Base-by-base conservation (phyloP, 2,329 filamentous ascomycete species). In the Diaporthe sp. region DNA sequence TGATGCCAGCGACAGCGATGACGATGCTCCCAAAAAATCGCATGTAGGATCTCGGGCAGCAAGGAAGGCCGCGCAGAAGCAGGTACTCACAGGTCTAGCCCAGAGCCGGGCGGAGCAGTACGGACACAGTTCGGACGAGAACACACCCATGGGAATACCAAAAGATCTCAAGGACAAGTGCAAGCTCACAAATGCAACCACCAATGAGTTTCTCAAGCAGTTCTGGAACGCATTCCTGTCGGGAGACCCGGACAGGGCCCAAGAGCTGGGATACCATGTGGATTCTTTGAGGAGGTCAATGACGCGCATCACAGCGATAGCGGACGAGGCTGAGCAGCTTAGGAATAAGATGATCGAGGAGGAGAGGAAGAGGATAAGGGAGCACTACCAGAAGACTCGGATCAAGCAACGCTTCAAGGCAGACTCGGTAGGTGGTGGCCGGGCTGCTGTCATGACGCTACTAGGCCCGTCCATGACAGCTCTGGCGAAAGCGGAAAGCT, bases 171-270 rank as follows among this genome's bases (percentile, higher is more conserved):
- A 90, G 5, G 87, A 92, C 56, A 90, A 90, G 72, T 92, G 90
- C 77, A 85, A 84, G 53, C 83, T 91, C 72, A 98, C 96, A 0
- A 95, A 98, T 81, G 96, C 96, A 70, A 99, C 97, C 0, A 97
- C 95, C 0, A 93, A 94, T 50, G 97, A 99, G 81, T 99, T 98
- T 80, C 86, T 99, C n/a, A 94, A 96, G 79, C 97, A 98, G 82
- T 99, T 99, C 85, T 99, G 96, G 96, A 90, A 91, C 44, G 92
- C 96, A 0, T 99, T 97, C 80, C 88, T 97, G 35, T 98, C 96
- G 0, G 96, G 96, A 19, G 94, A 98, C 80, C 85, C 94, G 1
- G 92, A 94, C 75, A 92, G 94, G 44, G 94, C 94, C 0, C 88
- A 88, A 55, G 96, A 99, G 83, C 88, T 98, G 19, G 91, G 92